Base-by-base conservation (phyloP, 768 basidiomycete species). In the Boletus subcaerulescens region DNA sequence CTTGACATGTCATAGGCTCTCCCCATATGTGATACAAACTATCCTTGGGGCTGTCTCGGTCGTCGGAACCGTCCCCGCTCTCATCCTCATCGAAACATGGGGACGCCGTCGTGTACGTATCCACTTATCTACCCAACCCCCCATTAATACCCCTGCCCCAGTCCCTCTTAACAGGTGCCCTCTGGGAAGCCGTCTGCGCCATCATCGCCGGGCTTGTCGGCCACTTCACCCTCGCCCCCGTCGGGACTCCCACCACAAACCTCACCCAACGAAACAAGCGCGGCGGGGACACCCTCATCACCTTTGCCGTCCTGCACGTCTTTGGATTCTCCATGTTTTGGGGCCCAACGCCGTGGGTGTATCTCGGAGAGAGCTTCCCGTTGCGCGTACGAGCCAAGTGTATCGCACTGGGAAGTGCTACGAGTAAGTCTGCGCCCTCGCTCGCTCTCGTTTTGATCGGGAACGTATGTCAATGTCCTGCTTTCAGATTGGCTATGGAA, bases 291-390 rank as follows among this genome's bases (percentile, higher is more conserved):
- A 4, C 69, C 77, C 4, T 90, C 35, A 88, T 91, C 56, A 83
- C 88, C 0, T 89, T 90, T 62, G 89, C 87, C 0, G 81, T 90
- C 18, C 67, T 89, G 18, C 88, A 91, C 52, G 84, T 91, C 29
- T 81, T 84, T 61, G 80, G 79, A 9, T 91, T 80, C 69, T 80
- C 81, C 3, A 78, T 86, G 58, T 88, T 87, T 74, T 91, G 87
- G 87, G 88, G 87, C 5, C 84, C 86, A 10, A 84, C 82, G 36
- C 86, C 85, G 61, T 84, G 82, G 83, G 86, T 88, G 8, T 87
- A 87, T 61, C 78, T 88, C n/a, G 86, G 86, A 43, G 88, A 91
- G 74, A 84, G 83, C 22, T 91, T 91, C 80, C 89, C 88, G 14
- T 78, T 90, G 24, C 85, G 88, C 45, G 85, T 91, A 24, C 81